phyloP scores from a whole-genome alignment of 148 eudicot genomes.

The Vaccinium vitisidaea region DNA sequence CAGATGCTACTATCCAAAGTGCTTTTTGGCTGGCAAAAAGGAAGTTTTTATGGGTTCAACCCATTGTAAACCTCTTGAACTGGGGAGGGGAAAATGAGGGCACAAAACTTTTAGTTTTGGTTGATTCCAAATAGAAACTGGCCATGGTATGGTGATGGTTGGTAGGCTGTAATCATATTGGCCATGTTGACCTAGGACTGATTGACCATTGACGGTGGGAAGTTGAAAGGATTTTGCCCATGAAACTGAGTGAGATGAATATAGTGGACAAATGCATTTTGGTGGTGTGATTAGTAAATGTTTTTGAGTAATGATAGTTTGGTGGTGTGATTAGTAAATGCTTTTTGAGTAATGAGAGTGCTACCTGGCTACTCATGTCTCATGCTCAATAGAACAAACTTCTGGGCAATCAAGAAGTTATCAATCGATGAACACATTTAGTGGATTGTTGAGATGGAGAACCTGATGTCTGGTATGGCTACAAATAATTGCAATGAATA shows the following conservation, averaged over 20 bases:
- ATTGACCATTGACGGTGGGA: neutral
- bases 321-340: neutral
- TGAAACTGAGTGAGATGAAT: conserved; percentile 6
- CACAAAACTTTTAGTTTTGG: neutral
- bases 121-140: neutral
- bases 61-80: neutral
- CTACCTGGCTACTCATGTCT: neutral
- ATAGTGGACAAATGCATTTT: neutral
- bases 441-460: neutral
- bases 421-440: neutral
- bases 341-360: neutral
- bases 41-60: neutral
- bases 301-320: neutral
- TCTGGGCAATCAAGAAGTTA: conserved; percentile 6
- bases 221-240: neutral
- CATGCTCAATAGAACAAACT: conserved; percentile 4
- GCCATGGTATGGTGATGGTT: neutral
- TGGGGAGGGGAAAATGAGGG: neutral
- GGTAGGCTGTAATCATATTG: neutral
- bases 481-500: neutral
- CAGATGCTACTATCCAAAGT: conserved; percentile 5
- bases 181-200: neutral
- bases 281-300: neutral
- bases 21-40: neutral
- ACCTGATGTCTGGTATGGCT: neutral